These are phyloP conservation scores for Chernovozyma aurita DNA, from an alignment of 1,139 yeast species.

Conservation along the genomic window DNA sequence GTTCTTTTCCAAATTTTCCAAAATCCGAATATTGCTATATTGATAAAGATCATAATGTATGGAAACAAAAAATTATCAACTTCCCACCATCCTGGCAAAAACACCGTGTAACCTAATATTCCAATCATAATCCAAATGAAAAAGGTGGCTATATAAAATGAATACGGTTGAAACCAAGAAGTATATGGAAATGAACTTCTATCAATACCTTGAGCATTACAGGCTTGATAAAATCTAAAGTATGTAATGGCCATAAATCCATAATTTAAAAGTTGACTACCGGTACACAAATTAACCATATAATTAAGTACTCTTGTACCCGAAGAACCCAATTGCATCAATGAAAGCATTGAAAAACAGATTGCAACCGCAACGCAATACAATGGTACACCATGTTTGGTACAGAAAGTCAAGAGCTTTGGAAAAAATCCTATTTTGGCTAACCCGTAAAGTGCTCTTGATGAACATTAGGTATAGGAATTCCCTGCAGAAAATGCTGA, in stretches of 20 bases:
- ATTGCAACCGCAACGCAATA: slow-evolving; percentile 37
- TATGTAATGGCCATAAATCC: slow-evolving; percentile 61
- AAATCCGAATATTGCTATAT: slow-evolving; percentile 23
- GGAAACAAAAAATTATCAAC: slow-evolving; percentile 37
- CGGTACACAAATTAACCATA: slow-evolving; percentile 74
- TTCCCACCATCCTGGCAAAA: slow-evolving; percentile 28
- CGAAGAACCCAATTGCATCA: slow-evolving; percentile 55
- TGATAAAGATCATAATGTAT: slow-evolving; percentile 38
- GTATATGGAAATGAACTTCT: slow-evolving; percentile 24
- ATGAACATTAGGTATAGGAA: slow-evolving; percentile 39
- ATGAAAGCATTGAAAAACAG: slow-evolving; percentile 29
- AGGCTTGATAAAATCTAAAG: slow-evolving; percentile 55
- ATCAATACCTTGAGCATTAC: slow-evolving; percentile 37
- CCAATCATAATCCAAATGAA: slow-evolving; percentile 33
- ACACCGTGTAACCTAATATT: slow-evolving; percentile 36
- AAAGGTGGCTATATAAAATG: slow-evolving; percentile 24
- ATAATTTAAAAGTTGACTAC: slow-evolving; percentile 73
- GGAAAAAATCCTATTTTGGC: slow-evolving; percentile 40
- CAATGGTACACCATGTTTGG: slow-evolving; percentile 59
- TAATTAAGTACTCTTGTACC: slow-evolving; percentile 68
- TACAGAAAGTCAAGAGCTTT: slow-evolving; percentile 27
- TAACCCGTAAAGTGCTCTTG: slow-evolving; percentile 40
- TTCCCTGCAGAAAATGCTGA: slow-evolving; percentile 44
- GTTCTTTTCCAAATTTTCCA: slow-evolving; percentile 35
- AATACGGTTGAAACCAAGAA: slow-evolving; percentile 33